Percentiles rank a stretch among this genome's conserved stretches.
phyloP scores from a whole-genome alignment of 257 asterid species.

The Plectranthus barbatus region DNA sequence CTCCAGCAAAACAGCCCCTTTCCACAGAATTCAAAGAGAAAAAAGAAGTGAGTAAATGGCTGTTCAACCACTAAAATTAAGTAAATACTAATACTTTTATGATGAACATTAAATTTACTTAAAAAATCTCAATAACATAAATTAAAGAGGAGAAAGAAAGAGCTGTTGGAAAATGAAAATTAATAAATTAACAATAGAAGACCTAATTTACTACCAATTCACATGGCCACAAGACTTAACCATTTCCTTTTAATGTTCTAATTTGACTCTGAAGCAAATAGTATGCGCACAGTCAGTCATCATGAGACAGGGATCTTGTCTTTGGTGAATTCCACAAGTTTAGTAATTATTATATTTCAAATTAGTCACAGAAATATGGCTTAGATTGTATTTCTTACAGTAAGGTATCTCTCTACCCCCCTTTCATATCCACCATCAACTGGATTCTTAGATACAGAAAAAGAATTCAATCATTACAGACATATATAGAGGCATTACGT shows the following conservation, averaged over 20 bases:
- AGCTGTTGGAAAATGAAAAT: neutral
- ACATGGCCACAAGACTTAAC: constrained; percentile 20
- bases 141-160: neutral
- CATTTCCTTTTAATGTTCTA: neutral
- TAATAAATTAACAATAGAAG: neutral
- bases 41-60: no score
- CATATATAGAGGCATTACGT: neutral
- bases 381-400: constrained; percentile 4
- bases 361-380: no score
- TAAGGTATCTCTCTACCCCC: neutral
- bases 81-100: no score
- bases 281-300: constrained; percentile 20
- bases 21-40: no score
- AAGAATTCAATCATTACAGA: no score
- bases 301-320: constrained; percentile 23
- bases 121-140: no score
- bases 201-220: constrained; percentile 19
- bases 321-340: constrained; percentile 22
- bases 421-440: constrained; percentile 17
- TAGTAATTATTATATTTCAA: no score
- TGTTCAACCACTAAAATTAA: no score
- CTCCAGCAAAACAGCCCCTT: no score
- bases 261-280: constrained; percentile 18
- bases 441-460: no score
- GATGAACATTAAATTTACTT: no score